Evolutionary conservation across 1,139 yeast species (phyloP).

Genomic region (Hemisphaericaspora subhashii): DNA sequence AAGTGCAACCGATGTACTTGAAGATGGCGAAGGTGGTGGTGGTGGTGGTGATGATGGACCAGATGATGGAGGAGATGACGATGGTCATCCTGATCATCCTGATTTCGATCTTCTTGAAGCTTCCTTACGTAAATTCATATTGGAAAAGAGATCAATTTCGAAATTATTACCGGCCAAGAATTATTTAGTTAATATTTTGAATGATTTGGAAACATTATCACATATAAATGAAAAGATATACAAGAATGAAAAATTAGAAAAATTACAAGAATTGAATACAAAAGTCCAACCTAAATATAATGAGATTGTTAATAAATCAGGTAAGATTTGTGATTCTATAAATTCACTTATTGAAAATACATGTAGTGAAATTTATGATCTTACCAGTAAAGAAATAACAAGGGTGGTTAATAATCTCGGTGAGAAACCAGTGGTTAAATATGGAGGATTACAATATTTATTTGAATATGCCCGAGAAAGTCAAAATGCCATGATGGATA

Average conservation of each 20-base stretch:
- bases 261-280: constrained; percentile 46
- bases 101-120: constrained; percentile 85
- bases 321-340: constrained; percentile 56
- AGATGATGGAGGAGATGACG: constrained; percentile 25
- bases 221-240: constrained; percentile 60
- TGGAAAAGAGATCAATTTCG: constrained; percentile 86
- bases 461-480: constrained; percentile 72
- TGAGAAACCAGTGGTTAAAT: constrained; percentile 54
- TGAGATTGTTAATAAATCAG: constrained; percentile 50
- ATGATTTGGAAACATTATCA: constrained; percentile 64
- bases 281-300: constrained; percentile 67
- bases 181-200: constrained; percentile 66
- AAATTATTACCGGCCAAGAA: constrained; percentile 92
- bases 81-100: constrained; percentile 36
- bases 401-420: constrained; percentile 58
- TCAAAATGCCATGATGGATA: constrained; percentile 64
- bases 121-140: constrained; percentile 78
- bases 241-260: constrained; percentile 43
- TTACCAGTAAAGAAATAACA: constrained; percentile 55
- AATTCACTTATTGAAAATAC: constrained; percentile 63
- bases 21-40: constrained; percentile 21
- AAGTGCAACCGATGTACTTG: constrained; percentile 54
- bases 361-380: constrained; percentile 58
- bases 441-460: constrained; percentile 62
- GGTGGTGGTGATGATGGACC: constrained; percentile 32